Conservation (phyloP, 768 basidiomycete species). For the Hygrocybe punicea region DNA sequence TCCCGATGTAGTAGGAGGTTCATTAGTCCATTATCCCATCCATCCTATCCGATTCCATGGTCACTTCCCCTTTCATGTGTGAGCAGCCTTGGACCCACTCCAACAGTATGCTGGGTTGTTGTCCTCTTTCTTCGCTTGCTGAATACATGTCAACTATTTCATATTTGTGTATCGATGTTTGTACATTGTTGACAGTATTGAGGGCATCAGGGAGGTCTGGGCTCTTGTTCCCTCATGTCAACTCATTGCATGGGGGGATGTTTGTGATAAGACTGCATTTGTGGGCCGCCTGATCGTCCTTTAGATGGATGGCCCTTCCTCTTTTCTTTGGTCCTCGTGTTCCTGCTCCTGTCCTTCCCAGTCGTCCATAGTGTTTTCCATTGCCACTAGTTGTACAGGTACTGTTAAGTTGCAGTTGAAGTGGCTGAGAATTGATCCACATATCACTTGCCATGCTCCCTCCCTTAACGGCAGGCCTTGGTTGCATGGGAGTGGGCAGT, state of each 20-base stretch:
- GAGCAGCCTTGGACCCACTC: too few relatives aligned
- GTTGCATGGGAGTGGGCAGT: not conserved
- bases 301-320: slow-evolving; percentile 22
- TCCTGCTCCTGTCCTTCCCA: not conserved
- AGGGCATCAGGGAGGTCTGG: too few relatives aligned
- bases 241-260: too few relatives aligned
- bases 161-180: too few relatives aligned
- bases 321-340: slow-evolving; percentile 18
- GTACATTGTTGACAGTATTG: too few relatives aligned
- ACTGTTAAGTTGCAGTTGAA: not conserved
- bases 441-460: not conserved
- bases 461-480: not conserved
- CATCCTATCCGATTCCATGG: too few relatives aligned
- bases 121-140: not conserved
- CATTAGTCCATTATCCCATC: too few relatives aligned
- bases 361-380: not conserved
- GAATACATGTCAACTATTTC: too few relatives aligned
- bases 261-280: not conserved
- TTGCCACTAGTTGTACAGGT: not conserved
- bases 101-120: not conserved
- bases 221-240: too few relatives aligned
- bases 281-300: slow-evolving; percentile 5
- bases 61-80: too few relatives aligned
- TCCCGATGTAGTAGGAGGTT: too few relatives aligned
- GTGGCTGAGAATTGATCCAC: not conserved